Evolutionary conservation across 345 rosid species (phyloP).

Genomic region (Punica granatum): DNA sequence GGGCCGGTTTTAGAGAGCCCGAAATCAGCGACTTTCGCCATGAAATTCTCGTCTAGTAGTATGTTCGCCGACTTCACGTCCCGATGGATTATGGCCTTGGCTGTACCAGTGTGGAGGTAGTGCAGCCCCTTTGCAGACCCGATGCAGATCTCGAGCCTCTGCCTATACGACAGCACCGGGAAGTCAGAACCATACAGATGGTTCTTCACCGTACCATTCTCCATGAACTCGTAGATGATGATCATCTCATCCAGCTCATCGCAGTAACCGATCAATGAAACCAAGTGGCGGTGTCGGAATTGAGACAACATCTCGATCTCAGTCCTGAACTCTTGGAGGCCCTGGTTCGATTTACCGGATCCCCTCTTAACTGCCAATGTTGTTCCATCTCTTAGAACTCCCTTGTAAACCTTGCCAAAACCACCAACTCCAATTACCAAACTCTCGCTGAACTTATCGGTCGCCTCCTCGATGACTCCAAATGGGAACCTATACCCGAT

Average conservation of each 20-base stretch:
- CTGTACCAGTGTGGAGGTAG: slow-evolving; percentile 22
- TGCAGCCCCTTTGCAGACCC: slow-evolving; percentile 19
- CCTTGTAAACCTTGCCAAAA: slow-evolving; percentile 20
- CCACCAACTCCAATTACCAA: slow-evolving; percentile 14
- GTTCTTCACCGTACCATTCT: slow-evolving; percentile 14
- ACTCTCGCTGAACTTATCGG: slow-evolving; percentile 13
- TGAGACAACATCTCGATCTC: slow-evolving; percentile 23
- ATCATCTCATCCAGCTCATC: slow-evolving; percentile 18
- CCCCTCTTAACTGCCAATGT: slow-evolving; percentile 20
- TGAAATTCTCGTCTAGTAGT: slow-evolving; percentile 13
- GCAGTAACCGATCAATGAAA: slow-evolving; percentile 20
- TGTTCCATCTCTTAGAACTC: slow-evolving; percentile 16
- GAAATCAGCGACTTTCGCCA: slow-evolving; percentile 22
- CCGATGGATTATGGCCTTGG: slow-evolving; percentile 20
- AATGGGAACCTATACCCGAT: slow-evolving; percentile 12
- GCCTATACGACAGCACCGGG: slow-evolving; percentile 15
- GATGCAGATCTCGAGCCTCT: slow-evolving; percentile 16
- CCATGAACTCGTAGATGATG: slow-evolving; percentile 22
- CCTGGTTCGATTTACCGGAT: slow-evolving; percentile 8
- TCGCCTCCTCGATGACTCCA: slow-evolving; percentile 16
- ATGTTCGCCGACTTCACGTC: slow-evolving; percentile 20
- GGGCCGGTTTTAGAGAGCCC: slow-evolving; percentile 13
- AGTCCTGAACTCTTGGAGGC: slow-evolving; percentile 15
- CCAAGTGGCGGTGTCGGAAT: slow-evolving; percentile 19
- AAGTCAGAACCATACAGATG: slow-evolving; percentile 13